phyloP scores from a whole-genome alignment of 176 grass and related monocot species.

The Zoysia pacifica region DNA sequence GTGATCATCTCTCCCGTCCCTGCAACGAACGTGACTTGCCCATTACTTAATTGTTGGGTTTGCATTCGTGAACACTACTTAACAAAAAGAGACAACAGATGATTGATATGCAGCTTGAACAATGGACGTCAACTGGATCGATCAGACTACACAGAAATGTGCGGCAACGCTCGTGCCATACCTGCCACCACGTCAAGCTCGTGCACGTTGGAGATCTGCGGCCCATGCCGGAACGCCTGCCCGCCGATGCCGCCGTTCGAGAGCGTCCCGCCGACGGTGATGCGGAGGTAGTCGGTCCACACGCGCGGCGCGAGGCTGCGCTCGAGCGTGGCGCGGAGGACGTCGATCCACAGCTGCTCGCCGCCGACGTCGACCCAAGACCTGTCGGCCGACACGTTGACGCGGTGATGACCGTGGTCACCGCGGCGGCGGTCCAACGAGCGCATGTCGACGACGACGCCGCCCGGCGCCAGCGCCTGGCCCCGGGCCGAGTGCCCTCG shows the following conservation, averaged over 20 bases:
- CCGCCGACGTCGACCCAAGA: constrained; percentile 46
- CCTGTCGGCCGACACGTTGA: background rate
- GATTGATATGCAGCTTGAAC: background rate
- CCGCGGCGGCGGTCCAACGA: constrained; percentile 1
- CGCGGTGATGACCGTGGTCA: background rate
- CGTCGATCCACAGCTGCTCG: constrained; percentile 64
- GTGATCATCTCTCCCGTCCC: constrained; percentile 34
- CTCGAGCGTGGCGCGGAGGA: constrained; percentile 50
- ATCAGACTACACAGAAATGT: background rate
- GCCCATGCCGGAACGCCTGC: constrained; percentile 64
- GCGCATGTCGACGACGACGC: constrained; percentile 62
- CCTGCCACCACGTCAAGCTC: constrained; percentile 75
- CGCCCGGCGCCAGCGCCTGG: constrained; percentile 39
- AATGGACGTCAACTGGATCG: background rate
- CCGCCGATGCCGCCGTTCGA: constrained; percentile 81
- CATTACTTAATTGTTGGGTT: background rate
- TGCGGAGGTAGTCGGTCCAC: constrained; percentile 63
- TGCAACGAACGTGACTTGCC: background rate
- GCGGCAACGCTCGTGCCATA: background rate
- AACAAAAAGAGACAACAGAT: background rate
- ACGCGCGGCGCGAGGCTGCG: constrained; percentile 29
- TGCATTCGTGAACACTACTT: background rate
- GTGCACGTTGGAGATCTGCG: constrained; percentile 64
- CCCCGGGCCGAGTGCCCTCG: constrained; percentile 55
- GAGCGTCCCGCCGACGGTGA: constrained; percentile 67